These are phyloP conservation scores for Papilionanthe hybrid DNA, from an alignment of 116 monocot species.

Conservation along the genomic window DNA sequence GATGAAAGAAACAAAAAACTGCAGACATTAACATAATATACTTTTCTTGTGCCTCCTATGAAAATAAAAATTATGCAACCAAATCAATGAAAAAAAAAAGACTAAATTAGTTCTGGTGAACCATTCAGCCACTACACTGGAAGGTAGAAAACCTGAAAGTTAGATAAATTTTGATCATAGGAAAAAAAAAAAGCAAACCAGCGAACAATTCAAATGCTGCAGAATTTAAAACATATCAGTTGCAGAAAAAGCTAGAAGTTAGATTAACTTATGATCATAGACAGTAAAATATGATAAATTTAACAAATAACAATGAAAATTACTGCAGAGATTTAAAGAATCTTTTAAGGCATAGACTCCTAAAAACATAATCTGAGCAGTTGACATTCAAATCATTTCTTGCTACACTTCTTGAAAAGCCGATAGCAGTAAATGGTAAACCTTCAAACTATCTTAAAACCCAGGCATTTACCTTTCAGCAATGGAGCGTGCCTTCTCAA, in stretches of 20 bases:
- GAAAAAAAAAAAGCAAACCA: no score
- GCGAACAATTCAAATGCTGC: no score
- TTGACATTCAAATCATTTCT: not conserved
- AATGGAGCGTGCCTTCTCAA: slow-evolving; percentile 74
- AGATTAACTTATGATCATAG: no score
- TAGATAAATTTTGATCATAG: not conserved
- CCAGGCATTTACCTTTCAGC: slow-evolving; percentile 64
- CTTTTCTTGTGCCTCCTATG: not conserved
- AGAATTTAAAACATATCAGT: no score
- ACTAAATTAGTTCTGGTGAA: not conserved
- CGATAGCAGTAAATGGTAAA: not conserved
- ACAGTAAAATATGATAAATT: no score
- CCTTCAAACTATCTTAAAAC: not conserved
- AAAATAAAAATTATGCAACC: not conserved
- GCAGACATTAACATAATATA: not conserved
- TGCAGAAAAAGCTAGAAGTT: no score
- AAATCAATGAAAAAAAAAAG: not conserved
- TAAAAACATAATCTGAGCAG: not conserved
- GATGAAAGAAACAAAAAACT: not conserved
- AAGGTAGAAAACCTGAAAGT: not conserved
- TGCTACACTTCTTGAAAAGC: not conserved
- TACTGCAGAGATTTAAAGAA: not conserved
- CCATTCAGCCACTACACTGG: not conserved
- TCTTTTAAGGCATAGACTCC: not conserved
- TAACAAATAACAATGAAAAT: not conserved